Conservation (phyloP, 108 stramenopile species). For the Nitzschia palea region DNA sequence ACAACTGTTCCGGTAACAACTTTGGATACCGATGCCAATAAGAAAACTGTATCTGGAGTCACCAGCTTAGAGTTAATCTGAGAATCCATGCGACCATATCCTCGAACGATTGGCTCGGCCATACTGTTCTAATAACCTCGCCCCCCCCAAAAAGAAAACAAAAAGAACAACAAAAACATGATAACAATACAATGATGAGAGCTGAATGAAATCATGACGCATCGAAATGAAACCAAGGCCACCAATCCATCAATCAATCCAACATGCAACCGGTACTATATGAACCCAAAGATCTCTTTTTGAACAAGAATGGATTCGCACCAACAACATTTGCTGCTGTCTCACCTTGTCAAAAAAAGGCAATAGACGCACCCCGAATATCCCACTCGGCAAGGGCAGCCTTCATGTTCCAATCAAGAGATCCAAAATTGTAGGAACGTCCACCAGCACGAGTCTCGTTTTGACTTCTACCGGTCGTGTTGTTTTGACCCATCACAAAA, state of each 20-base stretch:
- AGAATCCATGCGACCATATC: constrained; percentile 18
- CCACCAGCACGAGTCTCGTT: no score
- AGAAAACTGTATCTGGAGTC: constrained; percentile 35
- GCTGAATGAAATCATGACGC: background rate
- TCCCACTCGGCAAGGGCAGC: background rate
- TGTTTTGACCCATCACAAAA: no score
- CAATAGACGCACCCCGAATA: constrained; percentile 9
- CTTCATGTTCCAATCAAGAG: background rate
- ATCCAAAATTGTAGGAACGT: background rate
- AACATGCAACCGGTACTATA: no score
- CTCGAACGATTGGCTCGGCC: constrained; percentile 19
- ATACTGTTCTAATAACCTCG: background rate
- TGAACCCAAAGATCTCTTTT: no score
- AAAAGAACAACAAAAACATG: background rate
- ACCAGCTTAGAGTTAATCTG: background rate
- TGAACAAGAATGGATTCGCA: no score
- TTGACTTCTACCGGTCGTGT: no score
- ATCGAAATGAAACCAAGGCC: no score
- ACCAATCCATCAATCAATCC: no score
- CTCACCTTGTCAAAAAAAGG: background rate
- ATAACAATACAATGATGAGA: background rate
- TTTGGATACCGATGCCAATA: constrained; percentile 34
- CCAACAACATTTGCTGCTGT: no score
- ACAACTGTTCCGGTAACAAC: constrained; percentile 24
- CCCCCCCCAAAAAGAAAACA: background rate